Evolutionary conservation across 768 basidiomycete species (phyloP).

Genomic region (Hygrocybe punicea): DNA sequence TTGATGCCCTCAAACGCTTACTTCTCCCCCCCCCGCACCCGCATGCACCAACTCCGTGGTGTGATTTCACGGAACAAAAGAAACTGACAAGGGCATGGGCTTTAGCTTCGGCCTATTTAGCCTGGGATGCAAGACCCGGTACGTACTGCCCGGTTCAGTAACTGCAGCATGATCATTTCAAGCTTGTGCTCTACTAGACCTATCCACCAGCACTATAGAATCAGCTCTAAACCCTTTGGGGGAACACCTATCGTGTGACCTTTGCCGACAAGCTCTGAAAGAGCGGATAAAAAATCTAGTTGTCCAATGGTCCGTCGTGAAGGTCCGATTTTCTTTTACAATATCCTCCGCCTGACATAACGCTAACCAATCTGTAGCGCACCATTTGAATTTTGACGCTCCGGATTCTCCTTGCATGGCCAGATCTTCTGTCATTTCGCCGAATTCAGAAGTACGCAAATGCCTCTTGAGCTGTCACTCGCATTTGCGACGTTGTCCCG

Average conservation of each 20-base stretch:
- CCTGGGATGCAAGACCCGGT: constrained; percentile 83
- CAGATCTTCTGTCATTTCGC: no score
- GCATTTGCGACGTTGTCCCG: no score
- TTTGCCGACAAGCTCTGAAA: constrained; percentile 59
- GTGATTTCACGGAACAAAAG: constrained; percentile 76
- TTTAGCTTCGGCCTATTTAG: constrained; percentile 74
- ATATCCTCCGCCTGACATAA: constrained; percentile 1
- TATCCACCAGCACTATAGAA: constrained; percentile 72
- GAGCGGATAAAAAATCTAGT: constrained; percentile 67
- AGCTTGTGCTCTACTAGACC: constrained; percentile 40
- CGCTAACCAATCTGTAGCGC: constrained; percentile 34
- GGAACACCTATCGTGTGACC: constrained; percentile 65
- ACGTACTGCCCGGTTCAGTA: constrained; percentile 16
- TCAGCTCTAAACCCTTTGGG: constrained; percentile 65
- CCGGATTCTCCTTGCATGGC: neutral
- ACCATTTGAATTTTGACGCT: constrained; percentile 45
- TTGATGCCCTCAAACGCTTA: constrained; percentile 77
- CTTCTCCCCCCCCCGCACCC: constrained; percentile 71
- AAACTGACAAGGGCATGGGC: constrained; percentile 79
- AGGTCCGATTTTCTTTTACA: constrained; percentile 42
- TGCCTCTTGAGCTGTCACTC: no score
- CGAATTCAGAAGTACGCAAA: no score
- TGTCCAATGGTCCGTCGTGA: constrained; percentile 76
- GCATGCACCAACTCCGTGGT: constrained; percentile 64
- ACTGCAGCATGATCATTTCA: neutral